Conservation (phyloP, 2,329 filamentous ascomycete species). For the Colletotrichum sp. region DNA sequence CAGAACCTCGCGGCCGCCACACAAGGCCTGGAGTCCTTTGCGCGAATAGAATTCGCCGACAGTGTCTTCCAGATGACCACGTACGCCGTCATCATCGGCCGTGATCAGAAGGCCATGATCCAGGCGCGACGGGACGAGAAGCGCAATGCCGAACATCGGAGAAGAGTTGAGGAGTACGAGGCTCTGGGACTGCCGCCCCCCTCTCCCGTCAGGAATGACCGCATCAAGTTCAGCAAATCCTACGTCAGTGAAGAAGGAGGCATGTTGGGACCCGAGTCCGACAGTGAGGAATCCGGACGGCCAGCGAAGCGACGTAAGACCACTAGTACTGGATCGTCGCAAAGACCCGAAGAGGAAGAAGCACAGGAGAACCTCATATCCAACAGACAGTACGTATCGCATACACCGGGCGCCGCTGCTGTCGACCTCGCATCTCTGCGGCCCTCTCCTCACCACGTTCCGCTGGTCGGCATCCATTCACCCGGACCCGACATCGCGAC, state of each 20-base stretch:
- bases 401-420: constrained; percentile 62
- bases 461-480: constrained; percentile 76
- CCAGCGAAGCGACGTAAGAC: constrained; percentile 53
- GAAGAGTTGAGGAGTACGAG: constrained; percentile 50
- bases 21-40: constrained; percentile 60
- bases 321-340: constrained; percentile 46
- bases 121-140: constrained; percentile 59
- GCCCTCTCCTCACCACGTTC: constrained; percentile 65
- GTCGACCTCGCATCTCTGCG: constrained; percentile 65
- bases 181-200: constrained; percentile 55
- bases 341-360: constrained; percentile 44
- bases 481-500: constrained; percentile 63
- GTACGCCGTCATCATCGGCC: constrained; percentile 73
- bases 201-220: constrained; percentile 53
- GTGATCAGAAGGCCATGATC: constrained; percentile 66
- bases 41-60: constrained; percentile 72
- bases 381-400: constrained; percentile 64
- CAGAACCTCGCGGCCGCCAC: constrained; percentile 36
- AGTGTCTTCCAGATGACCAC: constrained; percentile 82
- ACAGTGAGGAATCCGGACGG: constrained; percentile 55
- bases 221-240: constrained; percentile 64
- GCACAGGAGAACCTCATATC: constrained; percentile 54
- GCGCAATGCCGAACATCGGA: constrained; percentile 48
- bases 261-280: constrained; percentile 68
- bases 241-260: constrained; percentile 74